Evolutionary conservation across 129 eudicot species (phyloP), one percentile per base, ranked within the genome.

Genomic region (sunflower (Helianthus annuus)): DNA sequence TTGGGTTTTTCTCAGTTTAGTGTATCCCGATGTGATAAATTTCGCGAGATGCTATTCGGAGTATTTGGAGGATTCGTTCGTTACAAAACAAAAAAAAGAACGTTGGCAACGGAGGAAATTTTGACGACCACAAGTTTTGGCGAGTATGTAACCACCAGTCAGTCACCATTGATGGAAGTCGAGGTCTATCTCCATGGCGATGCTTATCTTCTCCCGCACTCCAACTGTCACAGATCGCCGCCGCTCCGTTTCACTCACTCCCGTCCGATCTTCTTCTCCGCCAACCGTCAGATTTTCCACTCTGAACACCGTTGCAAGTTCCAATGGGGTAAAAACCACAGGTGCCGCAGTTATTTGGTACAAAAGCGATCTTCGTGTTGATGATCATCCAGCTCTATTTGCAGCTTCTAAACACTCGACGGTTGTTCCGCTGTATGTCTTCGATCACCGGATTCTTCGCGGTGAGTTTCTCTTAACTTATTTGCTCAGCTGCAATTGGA

Each of bases 401-500:
- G 90, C 89, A 15, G 98, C 98, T 10, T 68, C 90, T 0, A 53
- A 77, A 29, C 83, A 85, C 46, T 75, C 73, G 15, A 57, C 19
- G 22, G 59, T 89, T 64, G 73, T 89, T 72, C 97, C 98, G 74
- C 66, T 93, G 17, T 93, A 89, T 48, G 92, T 93, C 62, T 89
- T 87, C 70, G 98, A 93, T 85, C 97, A 75, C 86, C 87, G 91
- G n/a, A 84, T 93, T 80, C 85, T 92, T 45, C 84, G 87, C 34
- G 56, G 96, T 89, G 64, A 72, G 55, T 73, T 61, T 16, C 54
- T 51, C 51, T 48, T 9, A 27, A 45, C 24, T 32, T 7, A 12
- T 7, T n/a, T 32, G 1, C 22, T 19, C 22, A 19, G 22, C 39
- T 39, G 51, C 39, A 51, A 38, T 38, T 52, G 1, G 29, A 48